These are phyloP conservation scores for Microascus cirrosus DNA, from an alignment of 2,329 filamentous ascomycete species.

Conservation along the genomic window DNA sequence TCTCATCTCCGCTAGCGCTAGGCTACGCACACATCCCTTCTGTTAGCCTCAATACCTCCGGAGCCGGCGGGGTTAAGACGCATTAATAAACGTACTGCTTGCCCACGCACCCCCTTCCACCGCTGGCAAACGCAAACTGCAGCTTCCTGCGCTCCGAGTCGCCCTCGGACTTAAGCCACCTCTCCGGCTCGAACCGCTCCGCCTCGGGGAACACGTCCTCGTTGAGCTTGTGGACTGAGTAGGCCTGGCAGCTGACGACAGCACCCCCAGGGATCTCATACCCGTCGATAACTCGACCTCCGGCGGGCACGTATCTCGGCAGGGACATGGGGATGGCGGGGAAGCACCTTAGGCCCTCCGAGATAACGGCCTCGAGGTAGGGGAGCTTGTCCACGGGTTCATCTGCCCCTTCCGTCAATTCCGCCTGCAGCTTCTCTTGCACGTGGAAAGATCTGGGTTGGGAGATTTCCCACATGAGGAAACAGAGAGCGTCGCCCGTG, in stretches of 20 bases:
- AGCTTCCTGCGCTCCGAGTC: conserved; percentile 57
- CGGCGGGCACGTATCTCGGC: conserved; percentile 45
- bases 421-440: conserved; percentile 40
- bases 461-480: conserved; percentile 62
- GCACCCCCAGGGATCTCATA: conserved; percentile 40
- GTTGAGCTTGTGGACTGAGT: conserved; percentile 48
- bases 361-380: conserved; percentile 52
- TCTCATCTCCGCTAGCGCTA: conserved; percentile 60
- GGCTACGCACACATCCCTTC: conserved; percentile 8
- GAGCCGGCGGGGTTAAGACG: background rate
- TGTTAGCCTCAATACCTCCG: background rate
- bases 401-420: conserved; percentile 31
- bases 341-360: conserved; percentile 50
- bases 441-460: conserved; percentile 39
- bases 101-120: conserved; percentile 54
- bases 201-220: conserved; percentile 65
- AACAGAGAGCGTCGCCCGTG: conserved; percentile 58
- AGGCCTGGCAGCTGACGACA: conserved; percentile 50
- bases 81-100: conserved; percentile 44
- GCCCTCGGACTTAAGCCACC: conserved; percentile 68
- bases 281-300: conserved; percentile 44
- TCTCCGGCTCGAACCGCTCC: conserved; percentile 66
- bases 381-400: conserved; percentile 35
- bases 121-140: conserved; percentile 56
- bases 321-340: conserved; percentile 57